phyloP scores from a whole-genome alignment of 495 filamentous ascomycete genomes.

The Aspergillus mulundensis region DNA sequence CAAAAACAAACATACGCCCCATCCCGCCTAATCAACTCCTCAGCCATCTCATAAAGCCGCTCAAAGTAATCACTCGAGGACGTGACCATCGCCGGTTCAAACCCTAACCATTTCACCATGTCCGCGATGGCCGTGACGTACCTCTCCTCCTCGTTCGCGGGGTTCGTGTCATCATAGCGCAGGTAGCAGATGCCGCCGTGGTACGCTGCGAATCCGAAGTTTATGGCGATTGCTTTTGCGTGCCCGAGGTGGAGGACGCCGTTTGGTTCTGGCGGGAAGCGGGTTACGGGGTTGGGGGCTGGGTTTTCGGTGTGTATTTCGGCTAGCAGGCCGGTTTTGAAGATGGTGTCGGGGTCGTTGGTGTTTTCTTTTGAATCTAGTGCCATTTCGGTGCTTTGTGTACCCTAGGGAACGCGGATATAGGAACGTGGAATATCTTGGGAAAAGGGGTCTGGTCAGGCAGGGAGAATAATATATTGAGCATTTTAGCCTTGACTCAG shows the following conservation, averaged over 20 bases:
- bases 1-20: background rate
- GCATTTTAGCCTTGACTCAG: too few relatives aligned
- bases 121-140: background rate
- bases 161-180: conserved; percentile 2
- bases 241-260: conserved; percentile 1
- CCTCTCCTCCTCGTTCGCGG: conserved; percentile 3
- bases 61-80: conserved; percentile 1
- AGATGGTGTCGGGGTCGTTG: conserved; percentile 1
- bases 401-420: too few relatives aligned
- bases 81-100: background rate
- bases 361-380: too few relatives aligned
- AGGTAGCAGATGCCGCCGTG: background rate
- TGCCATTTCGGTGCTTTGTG: too few relatives aligned
- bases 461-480: too few relatives aligned
- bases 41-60: conserved; percentile 1
- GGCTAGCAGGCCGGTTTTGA: background rate
- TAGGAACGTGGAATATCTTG: too few relatives aligned
- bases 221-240: conserved; percentile 1
- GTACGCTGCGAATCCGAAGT: conserved; percentile 1
- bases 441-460: too few relatives aligned
- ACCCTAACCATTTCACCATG: background rate
- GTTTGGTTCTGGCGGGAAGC: conserved; percentile 1
- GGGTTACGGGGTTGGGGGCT: background rate
- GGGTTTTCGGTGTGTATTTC: background rate
- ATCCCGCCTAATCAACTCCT: background rate